Evolutionary conservation across 2,329 filamentous ascomycete species (phyloP), one percentile per base, ranked within the genome.

Genomic region (Trichoderma asperellum): DNA sequence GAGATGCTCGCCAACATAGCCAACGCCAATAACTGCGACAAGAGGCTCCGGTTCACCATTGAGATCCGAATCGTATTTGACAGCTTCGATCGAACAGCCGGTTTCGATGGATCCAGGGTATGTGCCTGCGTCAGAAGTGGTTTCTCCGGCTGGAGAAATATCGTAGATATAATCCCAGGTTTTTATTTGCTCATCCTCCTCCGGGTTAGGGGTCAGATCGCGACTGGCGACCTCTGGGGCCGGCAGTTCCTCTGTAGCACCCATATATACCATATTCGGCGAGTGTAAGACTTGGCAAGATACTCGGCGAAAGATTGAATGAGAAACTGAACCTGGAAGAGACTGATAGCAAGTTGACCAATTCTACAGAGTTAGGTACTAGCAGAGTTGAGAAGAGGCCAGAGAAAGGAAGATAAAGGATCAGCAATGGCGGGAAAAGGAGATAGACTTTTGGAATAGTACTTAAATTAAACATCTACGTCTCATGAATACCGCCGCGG

Each of bases 1-100:
- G 14, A 87, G 82, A 69, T 86, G 83, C 67, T 81, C 79, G 8
- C 85, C 85, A 5, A 87, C 84, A 73, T 86, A 87, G 52, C 85
- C 85, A 18, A 86, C 83, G 4, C 85, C 85, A 32, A 87, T 82
- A 37, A 86, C 79, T 63, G 83, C 84, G 3, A 86, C 80, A 5
- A 81, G 69, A 8, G 82, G 78, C 4, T 78, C 73, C 18, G 58
- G 49, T 4, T 43, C 52, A 5, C 58, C 7, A 37, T 73, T 68
- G 5, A 81, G 78, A 3, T 78, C 73, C 16, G 58, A 49, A 5
- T 53, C 52, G 8, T 58, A 7, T 32, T 73, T 69, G 55, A 74
- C 71, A 11, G 0, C 32, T 21, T 57, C 53, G 4, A 68, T 57
- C 11, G 43, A 60, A 11, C 57, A 16, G 8, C 29, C 56, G 27